Evolutionary conservation across 495 filamentous ascomycete genomes (phyloP), one percentile per base, ranked within the genome.

Genomic region (Darksidea phi): DNA sequence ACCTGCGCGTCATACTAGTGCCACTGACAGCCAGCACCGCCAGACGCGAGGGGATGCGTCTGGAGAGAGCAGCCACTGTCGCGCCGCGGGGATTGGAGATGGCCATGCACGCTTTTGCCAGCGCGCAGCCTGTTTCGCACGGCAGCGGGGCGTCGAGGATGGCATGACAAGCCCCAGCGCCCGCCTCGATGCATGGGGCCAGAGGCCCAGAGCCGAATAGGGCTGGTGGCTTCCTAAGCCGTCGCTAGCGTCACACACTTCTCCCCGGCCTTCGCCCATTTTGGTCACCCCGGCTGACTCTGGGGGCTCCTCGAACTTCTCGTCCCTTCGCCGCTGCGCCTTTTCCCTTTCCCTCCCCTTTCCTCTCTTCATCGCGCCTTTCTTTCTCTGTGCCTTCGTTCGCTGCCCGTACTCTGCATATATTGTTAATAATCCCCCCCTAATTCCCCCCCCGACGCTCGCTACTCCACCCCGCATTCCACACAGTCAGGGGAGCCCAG

Each of bases 401-500:
- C 38, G 36, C 38, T 48, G 13, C 54, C n/a, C 28, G 28, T 10
- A 38, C 26, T 58, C 48, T 58, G 48, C 55, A 25, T 58, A 48
- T 17, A 58, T 58, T 58, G 55, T 49, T 58, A 58, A 58, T 61
- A 57, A 32, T 36, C 6, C 13, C 4, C n/a, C 18, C 41, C 41
- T 43, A 43, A 53, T 37, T 11, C 2, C 46, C 2, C 46, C 46
- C 54, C 52, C 54, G 41, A 57, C 61, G 41, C 47, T 64, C 61
- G 61, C 61, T 64, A 64, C 36, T 28, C 15, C 24, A 18, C 52
- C 11, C 37, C 50, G 10, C 53, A 51, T 6, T 50, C n/a, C n/a
- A n/a, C n/a, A n/a, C 41, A 57, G 28, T 45, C 59, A 61, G 58
- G 58, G 58, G 58, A 61, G 18, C 58, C 48, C 58, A 48, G 49